These are phyloP conservation scores for Scleromitrula shiraiana DNA, from an alignment of 2,329 filamentous ascomycete species.

Conservation along the genomic window DNA sequence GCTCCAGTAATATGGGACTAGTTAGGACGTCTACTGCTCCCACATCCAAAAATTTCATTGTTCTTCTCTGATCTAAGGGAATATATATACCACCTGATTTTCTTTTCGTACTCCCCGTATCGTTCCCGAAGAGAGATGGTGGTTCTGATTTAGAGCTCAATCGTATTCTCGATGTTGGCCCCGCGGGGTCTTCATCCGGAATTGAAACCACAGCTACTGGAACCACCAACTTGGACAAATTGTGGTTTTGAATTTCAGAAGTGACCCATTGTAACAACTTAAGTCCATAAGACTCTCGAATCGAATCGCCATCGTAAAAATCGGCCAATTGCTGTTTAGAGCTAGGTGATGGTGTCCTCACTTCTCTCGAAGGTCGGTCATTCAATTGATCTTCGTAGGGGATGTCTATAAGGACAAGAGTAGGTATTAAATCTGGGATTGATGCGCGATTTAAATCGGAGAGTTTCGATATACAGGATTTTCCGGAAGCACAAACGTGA, in stretches of 20 bases:
- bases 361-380: slow-evolving; percentile 26
- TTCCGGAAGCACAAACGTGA: slow-evolving; percentile 44
- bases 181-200: slow-evolving; percentile 27
- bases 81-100: slow-evolving; percentile 21
- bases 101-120: background rate
- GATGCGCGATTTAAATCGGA: slow-evolving; percentile 41
- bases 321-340: slow-evolving; percentile 32
- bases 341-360: slow-evolving; percentile 27
- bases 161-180: slow-evolving; percentile 14
- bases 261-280: slow-evolving; percentile 40
- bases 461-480: slow-evolving; percentile 44
- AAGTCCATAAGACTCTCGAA: slow-evolving; percentile 39
- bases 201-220: slow-evolving; percentile 35
- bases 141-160: slow-evolving; percentile 15
- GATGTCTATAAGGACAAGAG: slow-evolving; percentile 47
- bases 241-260: slow-evolving; percentile 41
- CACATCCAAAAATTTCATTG: slow-evolving; percentile 71
- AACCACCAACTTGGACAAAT: slow-evolving; percentile 39
- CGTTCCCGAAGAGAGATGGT: slow-evolving; percentile 8
- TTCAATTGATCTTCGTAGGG: slow-evolving; percentile 34
- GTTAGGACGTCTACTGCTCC: slow-evolving; percentile 82
- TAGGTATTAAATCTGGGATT: slow-evolving; percentile 40
- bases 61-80: slow-evolving; percentile 39
- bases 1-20: slow-evolving; percentile 67
- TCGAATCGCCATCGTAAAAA: slow-evolving; percentile 31